phyloP scores from a whole-genome alignment of 305 asterid species.

The Petunia hybrid region DNA sequence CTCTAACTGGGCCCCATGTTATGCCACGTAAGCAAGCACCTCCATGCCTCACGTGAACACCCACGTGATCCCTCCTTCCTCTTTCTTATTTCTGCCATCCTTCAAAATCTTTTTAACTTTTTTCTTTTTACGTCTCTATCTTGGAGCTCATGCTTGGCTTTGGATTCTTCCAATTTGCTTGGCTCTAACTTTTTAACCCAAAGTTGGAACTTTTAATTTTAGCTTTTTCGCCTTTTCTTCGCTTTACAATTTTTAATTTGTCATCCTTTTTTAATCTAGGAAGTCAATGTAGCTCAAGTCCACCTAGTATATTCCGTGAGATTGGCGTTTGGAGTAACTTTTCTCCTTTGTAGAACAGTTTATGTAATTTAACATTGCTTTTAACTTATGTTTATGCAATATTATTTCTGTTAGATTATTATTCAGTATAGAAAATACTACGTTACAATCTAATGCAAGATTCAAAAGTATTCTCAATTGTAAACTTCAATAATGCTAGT shows the following conservation, averaged over 20 bases:
- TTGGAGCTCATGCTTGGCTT: constrained; percentile 16
- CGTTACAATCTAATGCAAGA: too few species aligned
- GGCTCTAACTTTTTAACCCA: constrained; percentile 25
- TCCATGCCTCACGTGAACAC: constrained; percentile 46
- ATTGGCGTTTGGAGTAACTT: background rate
- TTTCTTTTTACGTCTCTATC: background rate
- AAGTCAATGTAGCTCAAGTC: constrained; percentile 1
- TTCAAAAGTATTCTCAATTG: too few species aligned
- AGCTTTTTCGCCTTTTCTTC: background rate
- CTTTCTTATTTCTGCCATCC: constrained; percentile 6
- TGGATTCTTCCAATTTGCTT: constrained; percentile 32
- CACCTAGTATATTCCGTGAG: background rate
- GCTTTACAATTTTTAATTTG: background rate
- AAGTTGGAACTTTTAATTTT: background rate
- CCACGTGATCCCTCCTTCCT: constrained; percentile 25
- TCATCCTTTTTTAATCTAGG: constrained; percentile 5
- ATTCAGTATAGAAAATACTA: too few species aligned
- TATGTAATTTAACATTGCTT: background rate
- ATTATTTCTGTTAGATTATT: too few species aligned
- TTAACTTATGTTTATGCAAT: too few species aligned
- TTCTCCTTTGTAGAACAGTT: background rate
- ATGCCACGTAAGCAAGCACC: constrained; percentile 38
- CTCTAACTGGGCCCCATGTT: constrained; percentile 32
- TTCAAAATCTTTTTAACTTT: background rate
- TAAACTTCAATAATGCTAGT: too few species aligned